phyloP scores from a whole-genome alignment of 2,329 filamentous ascomycete genomes.

The Cadophora luteo-olivacea region DNA sequence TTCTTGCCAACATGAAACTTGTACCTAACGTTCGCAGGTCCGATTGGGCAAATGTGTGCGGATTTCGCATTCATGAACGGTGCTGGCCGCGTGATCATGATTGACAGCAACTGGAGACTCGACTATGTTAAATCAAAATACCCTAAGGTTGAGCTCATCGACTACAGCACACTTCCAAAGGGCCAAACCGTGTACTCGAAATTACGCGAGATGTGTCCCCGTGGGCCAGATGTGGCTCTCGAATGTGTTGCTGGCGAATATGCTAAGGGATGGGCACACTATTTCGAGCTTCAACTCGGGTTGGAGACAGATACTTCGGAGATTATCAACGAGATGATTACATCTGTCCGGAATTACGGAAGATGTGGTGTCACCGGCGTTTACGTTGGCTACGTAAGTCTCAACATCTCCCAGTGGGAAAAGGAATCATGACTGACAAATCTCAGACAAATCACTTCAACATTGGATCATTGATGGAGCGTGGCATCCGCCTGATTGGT shows the following conservation, averaged over 20 bases:
- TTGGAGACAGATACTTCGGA: slow-evolving; percentile 86
- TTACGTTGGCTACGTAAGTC: slow-evolving; percentile 63
- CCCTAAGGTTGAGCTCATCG: slow-evolving; percentile 69
- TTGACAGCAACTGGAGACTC: slow-evolving; percentile 76
- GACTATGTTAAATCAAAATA: slow-evolving; percentile 70
- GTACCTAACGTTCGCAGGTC: slow-evolving; percentile 50
- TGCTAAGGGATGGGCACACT: slow-evolving; percentile 65
- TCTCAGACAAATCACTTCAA: slow-evolving; percentile 40
- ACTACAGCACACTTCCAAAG: slow-evolving; percentile 67
- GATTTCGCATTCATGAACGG: slow-evolving; percentile 78
- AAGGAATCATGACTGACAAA: slow-evolving; percentile 13
- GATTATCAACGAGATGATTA: slow-evolving; percentile 81
- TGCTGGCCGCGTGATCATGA: slow-evolving; percentile 76
- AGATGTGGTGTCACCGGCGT: slow-evolving; percentile 79
- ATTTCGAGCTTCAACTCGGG: slow-evolving; percentile 64
- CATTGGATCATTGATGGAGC: slow-evolving; percentile 76
- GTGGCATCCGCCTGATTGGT: slow-evolving; percentile 79
- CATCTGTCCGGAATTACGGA: slow-evolving; percentile 74
- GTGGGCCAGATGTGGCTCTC: slow-evolving; percentile 77
- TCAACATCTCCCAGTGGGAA: not conserved
- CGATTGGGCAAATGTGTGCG: slow-evolving; percentile 84
- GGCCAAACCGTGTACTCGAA: slow-evolving; percentile 73
- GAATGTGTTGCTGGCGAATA: slow-evolving; percentile 71
- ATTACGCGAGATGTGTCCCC: slow-evolving; percentile 75
- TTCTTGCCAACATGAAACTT: not conserved